These are phyloP conservation scores for Neospora caninum DNA, from an alignment of 169 alveolate species.

Conservation along the genomic window DNA sequence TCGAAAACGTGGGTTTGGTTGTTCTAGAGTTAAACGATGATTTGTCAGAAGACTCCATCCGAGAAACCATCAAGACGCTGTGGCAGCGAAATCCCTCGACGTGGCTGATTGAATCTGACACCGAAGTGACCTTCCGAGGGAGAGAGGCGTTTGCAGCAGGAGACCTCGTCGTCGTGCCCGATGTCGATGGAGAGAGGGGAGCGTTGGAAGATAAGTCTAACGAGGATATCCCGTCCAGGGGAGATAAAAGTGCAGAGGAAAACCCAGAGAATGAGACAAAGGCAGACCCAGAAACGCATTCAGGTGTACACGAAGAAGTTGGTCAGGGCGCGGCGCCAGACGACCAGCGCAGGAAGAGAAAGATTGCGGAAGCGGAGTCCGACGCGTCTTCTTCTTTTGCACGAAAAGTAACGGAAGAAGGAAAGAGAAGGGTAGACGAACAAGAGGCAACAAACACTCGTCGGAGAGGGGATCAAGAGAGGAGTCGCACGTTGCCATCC, in stretches of 20 bases:
- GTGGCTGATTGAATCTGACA: constrained; percentile 61
- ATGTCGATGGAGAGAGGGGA: not conserved
- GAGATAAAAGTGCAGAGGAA: too few relatives aligned
- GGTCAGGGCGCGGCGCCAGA: not conserved
- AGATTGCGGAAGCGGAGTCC: too few relatives aligned
- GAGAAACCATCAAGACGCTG: constrained; percentile 44
- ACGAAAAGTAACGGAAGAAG: not conserved
- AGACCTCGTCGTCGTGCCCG: not conserved
- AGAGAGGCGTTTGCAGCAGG: not conserved
- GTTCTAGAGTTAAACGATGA: constrained; percentile 40
- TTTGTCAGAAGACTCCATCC: constrained; percentile 31
- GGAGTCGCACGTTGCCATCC: too few relatives aligned
- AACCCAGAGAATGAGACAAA: too few relatives aligned
- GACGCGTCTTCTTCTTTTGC: not conserved
- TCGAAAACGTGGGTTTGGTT: constrained; percentile 53
- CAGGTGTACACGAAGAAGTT: not conserved
- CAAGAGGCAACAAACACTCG: not conserved
- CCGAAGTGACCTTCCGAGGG: constrained; percentile 40
- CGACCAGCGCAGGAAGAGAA: not conserved
- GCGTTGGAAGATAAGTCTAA: not conserved
- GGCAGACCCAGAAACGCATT: too few relatives aligned
- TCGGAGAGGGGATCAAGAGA: too few relatives aligned
- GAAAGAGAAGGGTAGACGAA: not conserved
- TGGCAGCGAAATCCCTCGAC: constrained; percentile 49
- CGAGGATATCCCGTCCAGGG: too few relatives aligned